A percentile compares a stretch with the other conserved stretches of the same genome.
These are phyloP conservation scores for Cercophora samala DNA, from an alignment of 495 filamentous ascomycete species.

Conservation along the genomic window DNA sequence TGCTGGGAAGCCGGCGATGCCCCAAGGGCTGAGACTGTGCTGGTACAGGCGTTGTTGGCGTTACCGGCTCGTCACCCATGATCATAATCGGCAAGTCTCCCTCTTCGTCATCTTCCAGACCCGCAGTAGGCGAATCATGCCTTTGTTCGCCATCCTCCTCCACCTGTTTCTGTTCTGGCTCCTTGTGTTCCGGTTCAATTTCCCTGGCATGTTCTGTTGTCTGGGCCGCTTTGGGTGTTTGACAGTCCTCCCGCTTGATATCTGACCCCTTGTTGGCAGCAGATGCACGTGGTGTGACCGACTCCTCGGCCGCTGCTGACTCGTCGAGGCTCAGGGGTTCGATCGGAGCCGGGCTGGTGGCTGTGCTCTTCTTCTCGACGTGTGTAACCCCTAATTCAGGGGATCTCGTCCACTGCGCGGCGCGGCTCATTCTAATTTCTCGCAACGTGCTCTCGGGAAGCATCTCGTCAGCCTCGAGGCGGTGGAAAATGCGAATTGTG, in stretches of 20 bases:
- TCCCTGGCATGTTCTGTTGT: not conserved
- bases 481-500: slow-evolving; percentile 43
- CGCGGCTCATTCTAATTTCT: slow-evolving; percentile 40
- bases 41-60: slow-evolving; percentile 15
- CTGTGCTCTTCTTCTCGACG: slow-evolving; percentile 16
- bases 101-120: slow-evolving; percentile 16
- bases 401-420: slow-evolving; percentile 21
- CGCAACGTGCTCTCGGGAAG: slow-evolving; percentile 42
- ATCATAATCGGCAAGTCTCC: slow-evolving; percentile 24
- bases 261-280: slow-evolving; percentile 12
- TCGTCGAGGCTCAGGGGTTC: slow-evolving; percentile 41
- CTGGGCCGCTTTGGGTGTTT: slow-evolving; percentile 18
- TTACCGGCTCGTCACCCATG: slow-evolving; percentile 14
- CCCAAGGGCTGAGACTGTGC: slow-evolving; percentile 17
- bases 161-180: slow-evolving; percentile 9
- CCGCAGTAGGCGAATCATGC: slow-evolving; percentile 20
- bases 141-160: slow-evolving; percentile 10
- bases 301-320: slow-evolving; percentile 23
- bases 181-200: not conserved
- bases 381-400: slow-evolving; percentile 20
- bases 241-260: slow-evolving; percentile 13
- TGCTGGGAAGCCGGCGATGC: slow-evolving; percentile 25
- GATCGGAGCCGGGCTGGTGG: slow-evolving; percentile 27
- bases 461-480: slow-evolving; percentile 53
- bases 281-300: slow-evolving; percentile 18